phyloP scores from a whole-genome alignment of 1,284 basidiomycete species.

The Fomes fomentarius region DNA sequence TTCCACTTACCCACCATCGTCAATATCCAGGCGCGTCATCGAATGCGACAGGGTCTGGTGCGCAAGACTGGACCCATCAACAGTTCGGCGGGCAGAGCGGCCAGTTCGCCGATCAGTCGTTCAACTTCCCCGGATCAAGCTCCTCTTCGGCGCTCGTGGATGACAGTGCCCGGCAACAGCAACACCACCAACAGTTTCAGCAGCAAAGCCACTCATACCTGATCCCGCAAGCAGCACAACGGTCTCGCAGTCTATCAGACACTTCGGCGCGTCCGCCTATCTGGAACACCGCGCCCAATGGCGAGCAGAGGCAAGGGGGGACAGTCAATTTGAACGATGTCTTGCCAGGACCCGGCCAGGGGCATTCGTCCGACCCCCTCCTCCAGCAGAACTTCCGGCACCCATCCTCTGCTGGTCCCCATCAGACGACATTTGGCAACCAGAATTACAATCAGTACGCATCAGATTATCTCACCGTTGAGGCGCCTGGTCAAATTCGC shows the following conservation, averaged over 20 bases:
- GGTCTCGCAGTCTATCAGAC: conserved; percentile 60
- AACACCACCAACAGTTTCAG: conserved; percentile 24
- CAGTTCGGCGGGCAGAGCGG: conserved; percentile 17
- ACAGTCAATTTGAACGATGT: conserved; percentile 55
- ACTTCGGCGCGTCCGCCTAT: conserved; percentile 57
- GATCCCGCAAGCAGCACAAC: conserved; percentile 38
- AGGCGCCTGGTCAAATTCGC: conserved; percentile 34
- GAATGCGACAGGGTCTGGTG: conserved; percentile 13
- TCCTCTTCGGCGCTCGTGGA: conserved; percentile 23
- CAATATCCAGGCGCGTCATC: conserved; percentile 13
- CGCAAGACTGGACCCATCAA: conserved; percentile 21
- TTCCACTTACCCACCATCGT: not conserved
- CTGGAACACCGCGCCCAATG: conserved; percentile 49
- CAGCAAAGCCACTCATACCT: conserved; percentile 31
- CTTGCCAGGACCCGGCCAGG: conserved; percentile 34
- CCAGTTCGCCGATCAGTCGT: conserved; percentile 35
- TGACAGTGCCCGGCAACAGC: conserved; percentile 22
- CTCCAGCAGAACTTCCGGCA: conserved; percentile 26
- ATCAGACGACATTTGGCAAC: conserved; percentile 35
- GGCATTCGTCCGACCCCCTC: conserved; percentile 32
- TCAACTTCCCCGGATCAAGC: conserved; percentile 33
- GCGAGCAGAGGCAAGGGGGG: conserved; percentile 34
- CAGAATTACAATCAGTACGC: conserved; percentile 28
- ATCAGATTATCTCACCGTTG: conserved; percentile 51
- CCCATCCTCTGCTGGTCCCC: conserved; percentile 35